Conservation (phyloP, 1,284 basidiomycete species). For the Thelephora terrestris region DNA sequence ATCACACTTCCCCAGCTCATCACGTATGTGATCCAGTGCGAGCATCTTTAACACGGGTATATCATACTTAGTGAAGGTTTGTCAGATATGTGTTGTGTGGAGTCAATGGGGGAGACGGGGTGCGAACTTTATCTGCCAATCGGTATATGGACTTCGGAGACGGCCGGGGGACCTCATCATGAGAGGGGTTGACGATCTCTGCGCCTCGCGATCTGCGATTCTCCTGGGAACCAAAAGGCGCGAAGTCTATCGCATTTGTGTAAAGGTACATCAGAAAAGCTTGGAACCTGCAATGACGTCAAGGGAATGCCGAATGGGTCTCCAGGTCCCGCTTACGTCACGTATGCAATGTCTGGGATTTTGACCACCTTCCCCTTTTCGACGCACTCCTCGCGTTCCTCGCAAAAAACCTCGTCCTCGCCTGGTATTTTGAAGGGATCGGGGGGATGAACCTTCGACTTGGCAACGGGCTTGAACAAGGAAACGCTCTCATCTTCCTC, state of each 20-base stretch:
- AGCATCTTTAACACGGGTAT: conserved; percentile 8
- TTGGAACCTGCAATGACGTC: conserved; percentile 11
- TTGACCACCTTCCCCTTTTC: not conserved
- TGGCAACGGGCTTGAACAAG: no score
- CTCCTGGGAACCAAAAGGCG: conserved; percentile 12
- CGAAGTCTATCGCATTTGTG: conserved; percentile 11
- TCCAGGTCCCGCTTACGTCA: not conserved
- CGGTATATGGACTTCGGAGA: no score
- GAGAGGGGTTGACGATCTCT: not conserved
- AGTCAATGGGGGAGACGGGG: no score
- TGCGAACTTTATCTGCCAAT: conserved; percentile 11
- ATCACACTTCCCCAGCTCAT: conserved; percentile 9
- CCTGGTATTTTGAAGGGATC: no score
- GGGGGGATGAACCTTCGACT: no score
- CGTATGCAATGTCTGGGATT: not conserved
- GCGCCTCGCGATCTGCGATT: not conserved
- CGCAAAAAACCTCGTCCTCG: no score
- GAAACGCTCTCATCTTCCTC: not conserved
- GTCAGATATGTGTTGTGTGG: not conserved
- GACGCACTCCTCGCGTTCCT: no score
- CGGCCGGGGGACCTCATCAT: conserved; percentile 5
- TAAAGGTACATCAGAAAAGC: conserved; percentile 15
- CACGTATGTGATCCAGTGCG: conserved; percentile 9
- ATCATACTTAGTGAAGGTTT: conserved; percentile 8
- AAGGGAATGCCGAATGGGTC: not conserved